A percentile compares a stretch with the other conserved stretches of the same genome.
phyloP scores from a whole-genome alignment of 2,329 filamentous ascomycete genomes.

The Colletotrichum tamarilloi region DNA sequence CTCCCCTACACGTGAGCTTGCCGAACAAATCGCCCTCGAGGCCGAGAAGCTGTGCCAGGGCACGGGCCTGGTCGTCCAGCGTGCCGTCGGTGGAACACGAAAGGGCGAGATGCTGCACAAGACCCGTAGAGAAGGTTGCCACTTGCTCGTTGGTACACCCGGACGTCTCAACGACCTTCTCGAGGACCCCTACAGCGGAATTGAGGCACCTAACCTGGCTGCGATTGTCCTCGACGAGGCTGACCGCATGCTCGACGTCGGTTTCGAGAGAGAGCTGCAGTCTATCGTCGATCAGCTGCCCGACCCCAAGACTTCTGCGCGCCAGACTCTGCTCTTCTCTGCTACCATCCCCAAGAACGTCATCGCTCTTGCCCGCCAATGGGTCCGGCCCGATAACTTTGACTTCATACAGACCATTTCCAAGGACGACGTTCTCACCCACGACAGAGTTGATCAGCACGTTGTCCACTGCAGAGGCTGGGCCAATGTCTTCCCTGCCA shows the following conservation, averaged over 20 bases:
- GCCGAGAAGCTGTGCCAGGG: conserved; percentile 73
- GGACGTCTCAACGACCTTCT: conserved; percentile 88
- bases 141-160: conserved; percentile 90
- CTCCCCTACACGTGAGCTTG: conserved; percentile 84
- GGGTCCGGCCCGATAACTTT: conserved; percentile 83
- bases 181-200: conserved; percentile 69
- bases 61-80: conserved; percentile 75
- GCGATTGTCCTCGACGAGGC: conserved; percentile 97
- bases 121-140: conserved; percentile 82
- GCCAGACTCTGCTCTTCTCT: conserved; percentile 95
- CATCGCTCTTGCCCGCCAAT: conserved; percentile 79
- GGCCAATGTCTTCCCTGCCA: conserved; percentile 79
- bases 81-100: conserved; percentile 91
- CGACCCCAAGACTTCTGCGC: conserved; percentile 67
- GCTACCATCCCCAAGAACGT: conserved; percentile 91
- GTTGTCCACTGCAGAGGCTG: conserved; percentile 74
- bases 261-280: conserved; percentile 75
- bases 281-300: conserved; percentile 74
- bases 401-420: conserved; percentile 91
- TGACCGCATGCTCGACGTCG: conserved; percentile 98
- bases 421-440: conserved; percentile 85
- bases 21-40: conserved; percentile 84
- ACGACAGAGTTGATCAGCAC: conserved; percentile 85
- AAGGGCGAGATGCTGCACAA: conserved; percentile 75
- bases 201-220: conserved; percentile 83